Percentiles rank a stretch among this genome's conserved stretches.
Conservation (phyloP, 495 filamentous ascomycete genomes). For the Apiosordaria backusii region DNA sequence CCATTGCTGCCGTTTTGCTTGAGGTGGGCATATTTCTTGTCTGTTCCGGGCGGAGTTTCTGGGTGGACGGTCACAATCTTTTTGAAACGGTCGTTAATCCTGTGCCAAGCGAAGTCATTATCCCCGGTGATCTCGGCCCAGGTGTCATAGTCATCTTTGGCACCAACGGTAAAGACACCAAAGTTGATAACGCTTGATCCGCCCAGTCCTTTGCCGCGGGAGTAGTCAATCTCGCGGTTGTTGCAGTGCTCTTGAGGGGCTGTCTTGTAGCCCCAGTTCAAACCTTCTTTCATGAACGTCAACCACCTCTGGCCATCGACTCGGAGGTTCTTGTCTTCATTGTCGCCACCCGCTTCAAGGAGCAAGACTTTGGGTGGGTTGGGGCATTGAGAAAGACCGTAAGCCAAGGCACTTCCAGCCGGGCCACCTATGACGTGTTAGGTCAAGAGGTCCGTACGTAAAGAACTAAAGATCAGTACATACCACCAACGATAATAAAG, state of each 20-base stretch:
- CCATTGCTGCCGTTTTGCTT: slow-evolving; percentile 51
- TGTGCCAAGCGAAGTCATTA: slow-evolving; percentile 50
- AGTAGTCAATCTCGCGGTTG: slow-evolving; percentile 52
- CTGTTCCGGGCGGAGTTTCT: slow-evolving; percentile 32
- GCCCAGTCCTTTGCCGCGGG: slow-evolving; percentile 57
- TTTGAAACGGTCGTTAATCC: slow-evolving; percentile 47
- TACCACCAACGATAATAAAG: slow-evolving; percentile 56
- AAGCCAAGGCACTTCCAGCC: slow-evolving; percentile 51
- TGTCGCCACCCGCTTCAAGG: slow-evolving; percentile 54
- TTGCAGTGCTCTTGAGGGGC: slow-evolving; percentile 50
- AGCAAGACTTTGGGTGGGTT: slow-evolving; percentile 51
- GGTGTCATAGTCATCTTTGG: slow-evolving; percentile 58
- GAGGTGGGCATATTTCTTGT: slow-evolving; percentile 35
- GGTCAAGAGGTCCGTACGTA: slow-evolving; percentile 8
- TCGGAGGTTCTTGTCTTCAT: slow-evolving; percentile 44
- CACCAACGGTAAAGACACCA: slow-evolving; percentile 54
- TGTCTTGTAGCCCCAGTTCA: slow-evolving; percentile 63
- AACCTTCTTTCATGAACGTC: slow-evolving; percentile 42
- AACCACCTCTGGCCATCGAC: slow-evolving; percentile 52
- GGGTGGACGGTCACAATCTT: slow-evolving; percentile 52
- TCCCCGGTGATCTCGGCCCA: slow-evolving; percentile 43
- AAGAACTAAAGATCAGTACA: slow-evolving; percentile 15
- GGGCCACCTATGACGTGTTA: slow-evolving; percentile 46
- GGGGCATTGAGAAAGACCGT: slow-evolving; percentile 42
- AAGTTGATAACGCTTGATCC: slow-evolving; percentile 65